phyloP scores from a whole-genome alignment of 2,329 filamentous ascomycete species.

The Torrubiella hemipterigena region DNA sequence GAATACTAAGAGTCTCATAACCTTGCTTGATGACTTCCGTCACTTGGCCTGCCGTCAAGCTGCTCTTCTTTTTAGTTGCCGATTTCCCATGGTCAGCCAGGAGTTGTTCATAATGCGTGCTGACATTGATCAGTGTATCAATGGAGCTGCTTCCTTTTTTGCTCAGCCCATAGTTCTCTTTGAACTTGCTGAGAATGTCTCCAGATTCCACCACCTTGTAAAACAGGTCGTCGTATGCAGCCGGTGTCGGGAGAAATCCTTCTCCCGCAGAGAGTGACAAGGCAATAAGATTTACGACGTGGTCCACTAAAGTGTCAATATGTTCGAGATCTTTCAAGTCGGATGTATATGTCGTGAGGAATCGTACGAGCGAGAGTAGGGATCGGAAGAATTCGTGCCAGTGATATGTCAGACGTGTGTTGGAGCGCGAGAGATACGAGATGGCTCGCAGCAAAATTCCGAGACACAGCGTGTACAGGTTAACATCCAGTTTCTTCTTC shows the following conservation, averaged over 20 bases:
- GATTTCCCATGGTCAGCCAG: constrained; percentile 44
- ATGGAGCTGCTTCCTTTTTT: constrained; percentile 58
- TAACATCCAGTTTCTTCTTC: constrained; percentile 69
- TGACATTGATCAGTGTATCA: constrained; percentile 71
- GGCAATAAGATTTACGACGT: constrained; percentile 71
- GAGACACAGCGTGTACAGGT: constrained; percentile 71
- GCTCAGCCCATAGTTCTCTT: constrained; percentile 57
- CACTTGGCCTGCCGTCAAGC: constrained; percentile 73
- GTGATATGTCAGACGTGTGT: constrained; percentile 75
- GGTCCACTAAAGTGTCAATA: constrained; percentile 62
- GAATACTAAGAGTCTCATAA: constrained; percentile 88
- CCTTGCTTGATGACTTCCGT: constrained; percentile 89
- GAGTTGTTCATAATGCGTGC: constrained; percentile 75
- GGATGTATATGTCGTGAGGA: constrained; percentile 73
- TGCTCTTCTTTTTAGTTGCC: constrained; percentile 34
- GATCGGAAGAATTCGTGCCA: constrained; percentile 94
- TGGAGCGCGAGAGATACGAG: constrained; percentile 70
- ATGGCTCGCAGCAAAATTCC: constrained; percentile 74
- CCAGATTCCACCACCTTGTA: constrained; percentile 96
- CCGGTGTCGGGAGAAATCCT: constrained; percentile 75
- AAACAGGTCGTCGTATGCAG: constrained; percentile 90
- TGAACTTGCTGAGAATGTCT: constrained; percentile 70
- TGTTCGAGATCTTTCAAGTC: constrained; percentile 61
- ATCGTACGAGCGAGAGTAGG: constrained; percentile 76
- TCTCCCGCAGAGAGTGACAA: constrained; percentile 79